These are phyloP conservation scores for Candida alai DNA, from an alignment of 805 yeast species.

Conservation along the genomic window DNA sequence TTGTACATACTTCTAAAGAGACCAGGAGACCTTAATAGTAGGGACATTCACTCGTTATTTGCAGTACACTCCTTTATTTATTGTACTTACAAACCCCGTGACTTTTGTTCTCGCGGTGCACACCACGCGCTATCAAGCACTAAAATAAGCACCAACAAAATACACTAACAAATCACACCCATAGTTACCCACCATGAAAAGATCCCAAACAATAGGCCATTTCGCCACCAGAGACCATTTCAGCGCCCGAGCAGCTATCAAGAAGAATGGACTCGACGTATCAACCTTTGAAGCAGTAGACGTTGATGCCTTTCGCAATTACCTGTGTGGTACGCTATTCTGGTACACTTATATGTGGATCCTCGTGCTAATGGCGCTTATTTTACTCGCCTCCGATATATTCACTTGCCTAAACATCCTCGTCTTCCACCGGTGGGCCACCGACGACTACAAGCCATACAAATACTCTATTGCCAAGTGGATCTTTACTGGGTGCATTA, in stretches of 20 bases:
- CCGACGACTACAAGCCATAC: constrained; percentile 42
- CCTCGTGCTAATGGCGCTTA: constrained; percentile 50
- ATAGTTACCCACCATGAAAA: constrained; percentile 1
- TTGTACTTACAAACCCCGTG: no score
- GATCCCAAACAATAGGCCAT: no score
- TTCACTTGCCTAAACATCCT: constrained; percentile 74
- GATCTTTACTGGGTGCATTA: constrained; percentile 79
- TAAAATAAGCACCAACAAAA: not conserved
- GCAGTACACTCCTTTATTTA: no score
- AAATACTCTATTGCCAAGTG: constrained; percentile 55
- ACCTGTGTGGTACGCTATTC: constrained; percentile 38
- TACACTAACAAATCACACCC: not conserved
- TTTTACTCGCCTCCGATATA: constrained; percentile 61
- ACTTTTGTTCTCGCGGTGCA: no score
- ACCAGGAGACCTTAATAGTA: no score
- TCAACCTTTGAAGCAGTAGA: constrained; percentile 50
- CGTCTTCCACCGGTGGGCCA: constrained; percentile 69
- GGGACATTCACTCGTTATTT: no score
- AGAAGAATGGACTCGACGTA: constrained; percentile 28
- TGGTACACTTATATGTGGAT: constrained; percentile 43
- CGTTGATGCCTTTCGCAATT: constrained; percentile 44
- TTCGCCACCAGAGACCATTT: constrained; percentile 8
- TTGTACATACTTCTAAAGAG: no score
- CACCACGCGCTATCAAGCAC: no score
- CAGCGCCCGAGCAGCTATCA: constrained; percentile 8